Conservation (phyloP, 495 filamentous ascomycete genomes). For the Neurospora sublineolata region DNA sequence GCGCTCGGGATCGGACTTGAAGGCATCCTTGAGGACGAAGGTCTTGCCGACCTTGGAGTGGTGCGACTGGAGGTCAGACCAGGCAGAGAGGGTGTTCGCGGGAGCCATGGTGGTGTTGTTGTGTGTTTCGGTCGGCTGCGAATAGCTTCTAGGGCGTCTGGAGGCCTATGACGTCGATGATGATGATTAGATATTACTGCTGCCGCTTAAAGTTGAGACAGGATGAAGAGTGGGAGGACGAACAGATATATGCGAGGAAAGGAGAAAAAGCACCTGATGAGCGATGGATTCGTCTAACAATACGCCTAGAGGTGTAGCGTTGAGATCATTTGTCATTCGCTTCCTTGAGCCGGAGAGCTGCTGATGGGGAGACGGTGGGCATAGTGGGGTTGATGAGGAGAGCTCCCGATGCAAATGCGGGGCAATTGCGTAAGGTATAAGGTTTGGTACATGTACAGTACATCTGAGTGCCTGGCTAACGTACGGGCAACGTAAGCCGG, state of each 20-base stretch:
- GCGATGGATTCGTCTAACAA: neutral
- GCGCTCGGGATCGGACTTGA: slow-evolving; percentile 75
- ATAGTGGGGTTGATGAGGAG: neutral
- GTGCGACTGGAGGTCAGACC: slow-evolving; percentile 81
- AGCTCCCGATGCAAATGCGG: neutral
- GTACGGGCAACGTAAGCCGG: neutral
- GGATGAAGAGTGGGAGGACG: neutral
- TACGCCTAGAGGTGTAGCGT: neutral
- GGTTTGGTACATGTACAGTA: neutral
- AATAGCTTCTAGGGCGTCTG: neutral
- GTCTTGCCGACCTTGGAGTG: slow-evolving; percentile 70
- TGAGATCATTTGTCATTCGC: neutral
- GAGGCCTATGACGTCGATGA: neutral
- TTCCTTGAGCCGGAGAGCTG: neutral
- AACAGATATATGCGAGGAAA: neutral
- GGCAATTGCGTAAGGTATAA: neutral
- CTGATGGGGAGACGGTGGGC: neutral
- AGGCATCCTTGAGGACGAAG: slow-evolving; percentile 87
- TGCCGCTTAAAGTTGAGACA: neutral
- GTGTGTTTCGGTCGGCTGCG: neutral
- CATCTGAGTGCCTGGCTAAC: neutral
- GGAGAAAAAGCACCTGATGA: neutral
- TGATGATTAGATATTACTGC: neutral
- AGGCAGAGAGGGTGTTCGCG: slow-evolving; percentile 69
- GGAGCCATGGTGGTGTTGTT: slow-evolving; percentile 42